A percentile compares a stretch with the other conserved stretches of the same genome.
phyloP scores from a whole-genome alignment of 179 eudicot species.

The Beta macrorhiza region DNA sequence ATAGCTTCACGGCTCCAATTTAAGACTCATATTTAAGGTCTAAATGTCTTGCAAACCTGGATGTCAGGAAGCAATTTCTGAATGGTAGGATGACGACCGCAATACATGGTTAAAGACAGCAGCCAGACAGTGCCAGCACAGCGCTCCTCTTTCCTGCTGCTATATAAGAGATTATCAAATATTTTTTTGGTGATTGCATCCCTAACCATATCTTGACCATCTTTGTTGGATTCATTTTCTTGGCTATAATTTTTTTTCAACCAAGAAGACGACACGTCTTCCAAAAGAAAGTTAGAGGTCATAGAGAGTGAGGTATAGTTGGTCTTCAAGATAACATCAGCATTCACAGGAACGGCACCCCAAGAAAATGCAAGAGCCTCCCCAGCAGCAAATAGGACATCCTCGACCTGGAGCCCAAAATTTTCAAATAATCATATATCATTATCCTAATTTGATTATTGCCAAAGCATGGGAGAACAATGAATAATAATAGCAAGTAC shows the following conservation, averaged over 20 bases:
- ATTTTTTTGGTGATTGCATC: slow-evolving; percentile 73
- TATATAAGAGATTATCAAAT: slow-evolving; percentile 79
- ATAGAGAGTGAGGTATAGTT: slow-evolving; percentile 86
- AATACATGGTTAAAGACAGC: slow-evolving; percentile 84
- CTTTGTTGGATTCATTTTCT: slow-evolving; percentile 49
- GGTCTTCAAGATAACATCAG: slow-evolving; percentile 76
- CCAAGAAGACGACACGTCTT: slow-evolving; percentile 59
- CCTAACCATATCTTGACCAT: slow-evolving; percentile 51
- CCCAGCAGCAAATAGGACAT: slow-evolving; percentile 90
- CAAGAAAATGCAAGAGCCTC: slow-evolving; percentile 94
- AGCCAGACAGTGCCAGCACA: slow-evolving; percentile 97
- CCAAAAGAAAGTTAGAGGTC: slow-evolving; percentile 78
- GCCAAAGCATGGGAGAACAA: slow-evolving; percentile 6
- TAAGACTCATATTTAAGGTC: background rate
- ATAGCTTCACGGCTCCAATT: no score
- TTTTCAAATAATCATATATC: background rate
- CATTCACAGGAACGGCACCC: slow-evolving; percentile 94
- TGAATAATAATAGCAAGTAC: slow-evolving; percentile 32
- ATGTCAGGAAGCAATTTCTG: slow-evolving; percentile 91
- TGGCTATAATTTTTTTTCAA: slow-evolving; percentile 37
- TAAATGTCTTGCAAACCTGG: slow-evolving; percentile 54
- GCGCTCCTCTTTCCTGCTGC: slow-evolving; percentile 92
- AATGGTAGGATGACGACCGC: slow-evolving; percentile 75
- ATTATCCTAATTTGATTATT: background rate
- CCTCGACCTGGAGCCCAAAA: slow-evolving; percentile 67